Evolutionary conservation across 768 basidiomycete genomes (phyloP).

Genomic region (Tremella yokohamensis): DNA sequence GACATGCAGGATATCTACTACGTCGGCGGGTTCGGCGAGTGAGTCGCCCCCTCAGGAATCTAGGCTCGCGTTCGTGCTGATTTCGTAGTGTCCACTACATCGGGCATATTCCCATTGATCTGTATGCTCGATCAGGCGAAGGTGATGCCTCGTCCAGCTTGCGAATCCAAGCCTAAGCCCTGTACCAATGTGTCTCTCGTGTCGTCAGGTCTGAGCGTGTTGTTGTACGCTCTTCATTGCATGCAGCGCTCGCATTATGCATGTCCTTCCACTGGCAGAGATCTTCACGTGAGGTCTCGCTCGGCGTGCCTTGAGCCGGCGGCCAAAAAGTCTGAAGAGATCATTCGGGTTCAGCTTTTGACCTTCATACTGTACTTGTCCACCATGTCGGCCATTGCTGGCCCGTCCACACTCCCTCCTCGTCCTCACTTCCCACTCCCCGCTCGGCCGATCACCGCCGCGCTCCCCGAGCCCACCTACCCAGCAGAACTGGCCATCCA

Average conservation of each 20-base stretch:
- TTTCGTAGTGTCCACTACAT: conserved; percentile 40
- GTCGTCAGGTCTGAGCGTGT: no score
- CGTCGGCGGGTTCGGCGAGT: conserved; percentile 50
- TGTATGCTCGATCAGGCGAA: conserved; percentile 21
- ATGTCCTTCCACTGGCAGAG: no score
- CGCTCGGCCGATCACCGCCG: background rate
- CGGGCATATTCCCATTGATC: conserved; percentile 44
- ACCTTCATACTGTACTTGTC: background rate
- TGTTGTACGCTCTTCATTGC: no score
- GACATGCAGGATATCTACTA: conserved; percentile 45
- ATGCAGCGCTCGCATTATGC: no score
- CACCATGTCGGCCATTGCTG: background rate
- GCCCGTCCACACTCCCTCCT: background rate
- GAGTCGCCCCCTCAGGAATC: conserved; percentile 17
- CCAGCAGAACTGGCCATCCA: conserved; percentile 1
- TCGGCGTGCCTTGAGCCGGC: no score
- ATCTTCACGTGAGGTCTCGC: no score
- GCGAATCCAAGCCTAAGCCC: background rate
- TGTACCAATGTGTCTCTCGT: no score
- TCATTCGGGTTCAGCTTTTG: no score
- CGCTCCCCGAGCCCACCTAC: background rate
- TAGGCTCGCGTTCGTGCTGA: conserved; percentile 1
- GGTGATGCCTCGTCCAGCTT: background rate
- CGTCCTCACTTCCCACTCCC: background rate
- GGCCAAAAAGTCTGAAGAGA: no score